Conservation (phyloP, 208 protist species). For the Lotmaria passim region DNA sequence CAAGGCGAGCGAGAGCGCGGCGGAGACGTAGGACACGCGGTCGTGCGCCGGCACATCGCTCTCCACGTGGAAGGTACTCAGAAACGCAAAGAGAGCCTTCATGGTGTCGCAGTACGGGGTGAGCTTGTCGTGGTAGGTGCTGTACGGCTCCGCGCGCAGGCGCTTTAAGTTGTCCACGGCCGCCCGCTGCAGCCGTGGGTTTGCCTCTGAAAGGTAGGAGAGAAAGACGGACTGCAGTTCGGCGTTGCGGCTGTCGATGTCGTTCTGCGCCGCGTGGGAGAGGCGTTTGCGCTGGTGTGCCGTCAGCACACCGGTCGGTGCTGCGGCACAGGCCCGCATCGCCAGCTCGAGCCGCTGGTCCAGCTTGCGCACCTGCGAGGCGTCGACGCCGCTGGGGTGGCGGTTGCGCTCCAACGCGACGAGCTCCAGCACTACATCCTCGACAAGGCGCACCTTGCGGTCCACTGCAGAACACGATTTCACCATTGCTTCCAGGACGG, state of each 20-base stretch:
- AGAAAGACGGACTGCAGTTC: slow-evolving; percentile 49
- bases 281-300: slow-evolving; percentile 33
- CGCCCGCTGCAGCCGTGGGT: slow-evolving; percentile 69
- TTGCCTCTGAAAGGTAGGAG: slow-evolving; percentile 65
- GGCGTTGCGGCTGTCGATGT: slow-evolving; percentile 43
- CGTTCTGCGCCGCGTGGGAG: slow-evolving; percentile 4
- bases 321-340: slow-evolving; percentile 65
- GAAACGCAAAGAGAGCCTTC: slow-evolving; percentile 82
- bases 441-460: slow-evolving; percentile 56
- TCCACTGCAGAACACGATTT: slow-evolving; percentile 44
- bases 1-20: slow-evolving; percentile 70
- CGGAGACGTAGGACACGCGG: slow-evolving; percentile 69
- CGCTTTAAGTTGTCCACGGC: slow-evolving; percentile 81
- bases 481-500: slow-evolving; percentile 67
- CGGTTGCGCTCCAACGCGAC: slow-evolving; percentile 64
- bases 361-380: slow-evolving; percentile 56
- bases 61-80: slow-evolving; percentile 80
- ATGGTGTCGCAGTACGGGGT: slow-evolving; percentile 80
- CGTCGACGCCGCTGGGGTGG: slow-evolving; percentile 51
- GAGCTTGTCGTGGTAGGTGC: slow-evolving; percentile 63
- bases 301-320: slow-evolving; percentile 51
- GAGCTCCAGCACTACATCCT: slow-evolving; percentile 76
- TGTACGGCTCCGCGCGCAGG: slow-evolving; percentile 75
- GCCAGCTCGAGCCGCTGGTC: slow-evolving; percentile 79
- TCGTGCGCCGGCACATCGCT: slow-evolving; percentile 64